Evolutionary conservation across 768 basidiomycete genomes (phyloP).

Genomic region (Leccinum fibrillosum): DNA sequence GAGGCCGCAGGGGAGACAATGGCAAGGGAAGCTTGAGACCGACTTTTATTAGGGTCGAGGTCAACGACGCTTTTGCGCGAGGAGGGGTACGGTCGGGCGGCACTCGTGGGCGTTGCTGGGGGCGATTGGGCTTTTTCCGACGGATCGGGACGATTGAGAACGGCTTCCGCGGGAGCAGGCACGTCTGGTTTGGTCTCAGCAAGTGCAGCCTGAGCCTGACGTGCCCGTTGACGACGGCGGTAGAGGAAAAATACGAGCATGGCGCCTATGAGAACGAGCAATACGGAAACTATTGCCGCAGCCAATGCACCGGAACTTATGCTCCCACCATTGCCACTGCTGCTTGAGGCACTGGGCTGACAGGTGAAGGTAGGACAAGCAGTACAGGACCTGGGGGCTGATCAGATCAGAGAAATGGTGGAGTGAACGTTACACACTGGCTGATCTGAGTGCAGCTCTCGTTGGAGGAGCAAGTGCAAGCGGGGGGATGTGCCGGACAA

Average conservation of each 20-base stretch:
- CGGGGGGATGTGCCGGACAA: slow-evolving; percentile 45
- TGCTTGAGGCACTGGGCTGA: slow-evolving; percentile 30
- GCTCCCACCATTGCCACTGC: slow-evolving; percentile 35
- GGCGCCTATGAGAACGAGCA: slow-evolving; percentile 56
- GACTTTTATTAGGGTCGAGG: slow-evolving; percentile 42
- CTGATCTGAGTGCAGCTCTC: slow-evolving; percentile 60
- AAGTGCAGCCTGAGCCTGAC: slow-evolving; percentile 29
- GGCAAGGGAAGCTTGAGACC: slow-evolving; percentile 35
- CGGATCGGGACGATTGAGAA: slow-evolving; percentile 81
- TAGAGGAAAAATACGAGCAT: slow-evolving; percentile 59
- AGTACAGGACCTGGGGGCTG: slow-evolving; percentile 49
- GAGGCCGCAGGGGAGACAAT: slow-evolving; percentile 15
- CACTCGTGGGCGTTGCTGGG: slow-evolving; percentile 23
- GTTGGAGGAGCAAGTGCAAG: slow-evolving; percentile 53
- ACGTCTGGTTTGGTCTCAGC: slow-evolving; percentile 52
- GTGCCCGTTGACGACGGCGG: slow-evolving; percentile 51
- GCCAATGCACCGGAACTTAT: slow-evolving; percentile 70
- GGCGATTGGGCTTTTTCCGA: slow-evolving; percentile 51
- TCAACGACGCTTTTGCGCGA: slow-evolving; percentile 53
- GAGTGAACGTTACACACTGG: slow-evolving; percentile 40
- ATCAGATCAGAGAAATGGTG: slow-evolving; percentile 5
- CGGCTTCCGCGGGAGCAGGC: slow-evolving; percentile 72
- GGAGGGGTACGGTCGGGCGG: slow-evolving; percentile 47
- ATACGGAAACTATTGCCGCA: slow-evolving; percentile 64
- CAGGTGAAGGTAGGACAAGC: slow-evolving; percentile 55